Evolutionary conservation across 176 grass and related monocot genomes (phyloP).

Genomic region (Triticum turgidum): DNA sequence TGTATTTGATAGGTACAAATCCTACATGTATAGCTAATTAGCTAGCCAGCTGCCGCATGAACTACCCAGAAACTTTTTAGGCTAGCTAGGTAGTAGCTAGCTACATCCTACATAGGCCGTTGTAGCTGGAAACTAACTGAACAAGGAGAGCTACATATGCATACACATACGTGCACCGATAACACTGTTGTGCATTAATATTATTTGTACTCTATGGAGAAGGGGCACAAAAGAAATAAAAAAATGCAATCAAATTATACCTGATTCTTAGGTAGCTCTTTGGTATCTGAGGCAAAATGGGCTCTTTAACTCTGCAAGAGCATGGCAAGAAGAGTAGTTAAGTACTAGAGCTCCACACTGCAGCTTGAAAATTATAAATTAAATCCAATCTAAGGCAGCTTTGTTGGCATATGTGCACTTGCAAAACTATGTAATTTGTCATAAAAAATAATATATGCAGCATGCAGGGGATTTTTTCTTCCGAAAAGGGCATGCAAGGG

Average conservation of each 20-base stretch:
- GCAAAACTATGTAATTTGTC: background rate
- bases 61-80: constrained; percentile 22
- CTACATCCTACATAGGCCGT: background rate
- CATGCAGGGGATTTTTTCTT: background rate
- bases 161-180: background rate
- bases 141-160: constrained; percentile 12
- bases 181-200: background rate
- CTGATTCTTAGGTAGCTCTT: constrained; percentile 97
- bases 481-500: background rate
- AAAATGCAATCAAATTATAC: constrained; percentile 35
- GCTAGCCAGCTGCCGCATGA: background rate
- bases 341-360: background rate
- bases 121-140: constrained; percentile 2
- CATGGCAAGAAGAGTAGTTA: constrained; percentile 31
- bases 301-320: constrained; percentile 62
- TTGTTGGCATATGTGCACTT: constrained; percentile 15
- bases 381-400: background rate
- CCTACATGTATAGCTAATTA: constrained; percentile 1
- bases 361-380: background rate
- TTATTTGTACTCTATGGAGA: background rate
- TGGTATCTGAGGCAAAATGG: constrained; percentile 88
- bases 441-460: background rate
- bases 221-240: background rate
- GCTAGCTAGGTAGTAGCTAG: constrained; percentile 13
- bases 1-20: constrained; percentile 26